Evolutionary conservation across 441 rosid species (phyloP).

Genomic region (Eutrema salsugineum): DNA sequence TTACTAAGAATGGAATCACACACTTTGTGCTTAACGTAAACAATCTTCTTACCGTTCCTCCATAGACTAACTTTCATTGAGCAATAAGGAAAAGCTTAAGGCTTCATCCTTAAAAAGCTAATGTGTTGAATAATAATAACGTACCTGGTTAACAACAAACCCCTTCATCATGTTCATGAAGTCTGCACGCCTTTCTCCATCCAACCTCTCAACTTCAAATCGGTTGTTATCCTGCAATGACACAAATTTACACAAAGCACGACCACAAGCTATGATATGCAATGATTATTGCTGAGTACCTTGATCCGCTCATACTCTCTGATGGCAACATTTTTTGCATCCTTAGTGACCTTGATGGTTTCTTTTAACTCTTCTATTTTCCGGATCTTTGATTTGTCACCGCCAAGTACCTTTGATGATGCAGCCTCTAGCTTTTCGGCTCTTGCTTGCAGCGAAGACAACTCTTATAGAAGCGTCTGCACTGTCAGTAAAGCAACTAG

Average conservation of each 20-base stretch:
- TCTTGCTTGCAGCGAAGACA: conserved; percentile 59
- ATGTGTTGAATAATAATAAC: neutral
- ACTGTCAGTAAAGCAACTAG: conserved; percentile 80
- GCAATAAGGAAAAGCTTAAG: neutral
- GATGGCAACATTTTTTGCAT: conserved; percentile 74
- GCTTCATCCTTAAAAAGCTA: neutral
- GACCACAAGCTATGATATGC: neutral
- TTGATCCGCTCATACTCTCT: conserved; percentile 83
- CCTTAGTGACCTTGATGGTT: conserved; percentile 67
- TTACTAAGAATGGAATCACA: conserved; percentile 3
- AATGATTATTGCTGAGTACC: conserved; percentile 35
- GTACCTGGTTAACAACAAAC: conserved; percentile 82
- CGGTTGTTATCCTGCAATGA: conserved; percentile 69
- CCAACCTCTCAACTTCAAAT: conserved; percentile 79
- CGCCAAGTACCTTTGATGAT: conserved; percentile 86
- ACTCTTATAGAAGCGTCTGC: conserved; percentile 79
- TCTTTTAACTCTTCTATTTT: conserved; percentile 82
- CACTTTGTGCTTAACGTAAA: neutral
- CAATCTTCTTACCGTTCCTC: neutral
- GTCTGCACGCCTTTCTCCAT: conserved; percentile 69
- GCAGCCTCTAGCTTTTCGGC: conserved; percentile 90
- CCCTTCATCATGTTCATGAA: conserved; percentile 88
- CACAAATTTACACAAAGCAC: neutral
- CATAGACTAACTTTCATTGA: neutral
- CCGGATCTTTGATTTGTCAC: conserved; percentile 83